Base-by-base conservation (phyloP, 768 basidiomycete genomes). In the Podaxis sp. region DNA sequence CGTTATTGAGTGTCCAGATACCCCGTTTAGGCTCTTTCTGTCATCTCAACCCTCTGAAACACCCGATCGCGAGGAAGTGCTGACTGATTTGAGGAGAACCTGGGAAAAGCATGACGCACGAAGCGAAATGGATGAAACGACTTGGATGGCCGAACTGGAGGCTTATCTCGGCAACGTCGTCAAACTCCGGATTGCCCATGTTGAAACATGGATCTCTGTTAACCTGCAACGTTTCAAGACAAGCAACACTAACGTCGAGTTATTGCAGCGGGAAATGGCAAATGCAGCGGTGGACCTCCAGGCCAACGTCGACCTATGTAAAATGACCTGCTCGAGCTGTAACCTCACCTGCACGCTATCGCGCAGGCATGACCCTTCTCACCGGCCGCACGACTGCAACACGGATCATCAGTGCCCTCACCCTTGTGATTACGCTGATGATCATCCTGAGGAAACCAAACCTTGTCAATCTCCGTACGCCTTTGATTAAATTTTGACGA, bases 211-310 rank as follows among this genome's bases (percentile, higher is more conserved):
- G 87, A 70, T 88, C 12, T 69, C 72, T 3, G 69, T 75, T 5
- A 88, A 88, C 61, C 66, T 81, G 4, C 59, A 74, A 1, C 75
- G 84, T 0, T 87, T 88, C 71, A 75, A 77, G 47, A 72, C 70
- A 25, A 69, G 64, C 40, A 74, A 83, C 54, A 75, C 85, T 2
- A 72, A 77, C 46, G 76, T 87, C 9, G 79, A 79, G 25, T 73
- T 75, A 1, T 65, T 88, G 15, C 74, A 75, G 11, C 75, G 85
- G 56, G 66, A 72, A 2, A 79, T 84, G 55, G 79, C 82, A 17
- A 74, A 58, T 13, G 65, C 75, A 3, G 70, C 73, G 5, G 77
- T 86, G 2, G 82, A 83, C 29, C 65, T 88, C 64, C 77, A 72
- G 63, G 71, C 75, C 3, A 79, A 73, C 50, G 70, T 82, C 0